Evolutionary conservation across 805 yeast species (phyloP).

Genomic region (Nakazawaea ishiwadae): DNA sequence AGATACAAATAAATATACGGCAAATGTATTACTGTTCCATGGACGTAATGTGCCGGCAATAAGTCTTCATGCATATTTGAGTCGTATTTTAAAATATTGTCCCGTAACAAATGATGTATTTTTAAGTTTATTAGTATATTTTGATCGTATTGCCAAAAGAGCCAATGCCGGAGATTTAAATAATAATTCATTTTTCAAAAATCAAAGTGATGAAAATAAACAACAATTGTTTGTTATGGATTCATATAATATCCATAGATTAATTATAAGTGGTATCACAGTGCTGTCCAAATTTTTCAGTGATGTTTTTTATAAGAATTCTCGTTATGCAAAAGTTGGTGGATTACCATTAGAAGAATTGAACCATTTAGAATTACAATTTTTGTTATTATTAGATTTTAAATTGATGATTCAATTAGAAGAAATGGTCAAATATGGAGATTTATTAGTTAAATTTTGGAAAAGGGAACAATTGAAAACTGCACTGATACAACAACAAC

Average conservation of each 20-base stretch:
- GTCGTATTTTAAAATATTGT: slow-evolving; percentile 91
- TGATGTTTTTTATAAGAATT: slow-evolving; percentile 90
- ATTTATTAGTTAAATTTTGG: slow-evolving; percentile 81
- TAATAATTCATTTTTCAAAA: slow-evolving; percentile 8
- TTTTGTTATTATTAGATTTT: slow-evolving; percentile 79
- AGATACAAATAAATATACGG: slow-evolving; percentile 45
- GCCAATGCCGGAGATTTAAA: slow-evolving; percentile 49
- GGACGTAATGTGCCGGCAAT: slow-evolving; percentile 98
- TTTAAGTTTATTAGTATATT: slow-evolving; percentile 82
- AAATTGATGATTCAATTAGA: slow-evolving; percentile 82
- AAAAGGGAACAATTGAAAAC: slow-evolving; percentile 53
- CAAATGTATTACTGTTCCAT: slow-evolving; percentile 82
- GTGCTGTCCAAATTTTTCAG: slow-evolving; percentile 93
- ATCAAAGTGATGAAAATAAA: slow-evolving; percentile 17
- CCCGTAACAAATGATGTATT: slow-evolving; percentile 98
- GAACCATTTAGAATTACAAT: slow-evolving; percentile 88
- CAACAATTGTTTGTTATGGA: slow-evolving; percentile 89
- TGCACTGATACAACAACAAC: slow-evolving; percentile 12
- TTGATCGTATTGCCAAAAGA: slow-evolving; percentile 87
- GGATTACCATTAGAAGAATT: slow-evolving; percentile 91
- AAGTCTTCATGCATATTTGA: slow-evolving; percentile 79
- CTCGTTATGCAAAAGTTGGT: slow-evolving; percentile 93
- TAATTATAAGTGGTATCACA: slow-evolving; percentile 91
- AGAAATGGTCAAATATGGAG: slow-evolving; percentile 89
- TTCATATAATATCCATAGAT: slow-evolving; percentile 89